phyloP scores from a whole-genome alignment of 2,329 filamentous ascomycete species.

The Penicillium paneum region DNA sequence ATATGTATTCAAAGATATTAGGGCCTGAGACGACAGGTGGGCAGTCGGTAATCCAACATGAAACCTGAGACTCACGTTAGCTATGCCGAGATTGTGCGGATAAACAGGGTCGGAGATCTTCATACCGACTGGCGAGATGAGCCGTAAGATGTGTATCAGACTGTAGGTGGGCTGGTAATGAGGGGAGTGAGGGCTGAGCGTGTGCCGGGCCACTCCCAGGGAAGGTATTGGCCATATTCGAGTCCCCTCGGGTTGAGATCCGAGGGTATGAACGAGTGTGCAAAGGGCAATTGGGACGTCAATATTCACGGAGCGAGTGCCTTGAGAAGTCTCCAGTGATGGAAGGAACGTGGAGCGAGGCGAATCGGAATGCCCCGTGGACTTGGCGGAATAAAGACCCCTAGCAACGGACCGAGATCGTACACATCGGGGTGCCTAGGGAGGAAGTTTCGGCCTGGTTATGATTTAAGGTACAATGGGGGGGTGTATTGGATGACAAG shows the following conservation, averaged over 20 bases:
- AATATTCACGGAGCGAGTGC: background rate
- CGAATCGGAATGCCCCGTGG: background rate
- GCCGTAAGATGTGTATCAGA: slow-evolving; percentile 52
- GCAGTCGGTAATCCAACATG: slow-evolving; percentile 88
- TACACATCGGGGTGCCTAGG: background rate
- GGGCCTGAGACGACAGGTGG: slow-evolving; percentile 81
- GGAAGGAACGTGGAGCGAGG: slow-evolving; percentile 3
- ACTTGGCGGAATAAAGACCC: slow-evolving; percentile 6
- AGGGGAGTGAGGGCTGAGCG: slow-evolving; percentile 77
- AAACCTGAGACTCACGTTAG: slow-evolving; percentile 65
- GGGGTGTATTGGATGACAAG: background rate
- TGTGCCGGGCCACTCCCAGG: slow-evolving; percentile 57
- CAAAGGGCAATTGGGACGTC: background rate
- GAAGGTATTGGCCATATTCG: slow-evolving; percentile 41
- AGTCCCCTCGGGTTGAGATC: slow-evolving; percentile 1
- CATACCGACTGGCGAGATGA: slow-evolving; percentile 50
- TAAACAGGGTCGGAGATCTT: background rate
- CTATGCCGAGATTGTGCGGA: background rate
- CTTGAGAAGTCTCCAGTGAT: background rate
- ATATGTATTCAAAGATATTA: slow-evolving; percentile 93
- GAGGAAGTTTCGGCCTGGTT: background rate
- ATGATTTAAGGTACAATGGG: background rate
- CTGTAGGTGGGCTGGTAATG: slow-evolving; percentile 69
- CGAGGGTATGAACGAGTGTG: slow-evolving; percentile 1
- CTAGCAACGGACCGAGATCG: slow-evolving; percentile 4